Evolutionary conservation across 208 protist species (phyloP), one percentile per base, ranked within the genome.

Genomic region (Acanthamoeba divionensis): DNA sequence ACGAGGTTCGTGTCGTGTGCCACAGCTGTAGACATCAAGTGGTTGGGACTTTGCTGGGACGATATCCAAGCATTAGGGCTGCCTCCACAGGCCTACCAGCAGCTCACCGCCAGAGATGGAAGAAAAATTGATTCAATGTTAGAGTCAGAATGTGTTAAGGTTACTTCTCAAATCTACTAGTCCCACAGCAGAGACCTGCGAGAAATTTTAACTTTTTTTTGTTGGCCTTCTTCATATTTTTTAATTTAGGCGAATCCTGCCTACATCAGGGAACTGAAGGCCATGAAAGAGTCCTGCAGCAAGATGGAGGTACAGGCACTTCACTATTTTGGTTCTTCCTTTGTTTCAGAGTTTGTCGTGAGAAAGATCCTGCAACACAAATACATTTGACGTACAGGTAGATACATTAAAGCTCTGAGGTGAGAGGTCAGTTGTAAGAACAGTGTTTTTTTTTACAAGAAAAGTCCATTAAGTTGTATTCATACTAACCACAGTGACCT

Each of bases 301-400:
- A 86, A 86, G 54, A 38, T 86, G 24, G 77, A 86, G 33, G 66
- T 86, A 0, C 52, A 86, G 52, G 77, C 77, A 5, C 77, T 86
- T 13, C 26, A 24, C 54, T 12, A 47, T 38, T 9, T 66, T 3
- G 77, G 73, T 10, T 12, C 31, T 5, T 18, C 47, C 0, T 63
- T 13, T 44, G 7, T 86, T 24, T 54, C 52, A 26, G 8, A 31
- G 3, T 44, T 67, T 44, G 77, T 86, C 50, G 6, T 86, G 31
- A 86, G 31, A n/a, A 86, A 86, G 21, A 26, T 44, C 29, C 62
- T 86, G 18, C 77, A 44, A 15, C 47, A 55, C 18, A 44, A 86
- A n/a, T n/a, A n/a, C n/a, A n/a, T n/a, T n/a, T n/a, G n/a, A n/a
- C n/a, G n/a, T n/a, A n/a, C n/a, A n/a, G n/a, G n/a, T n/a, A n/a